phyloP scores from a whole-genome alignment of 192 early-diverging fungal genomes.

The Coemansia sp. region DNA sequence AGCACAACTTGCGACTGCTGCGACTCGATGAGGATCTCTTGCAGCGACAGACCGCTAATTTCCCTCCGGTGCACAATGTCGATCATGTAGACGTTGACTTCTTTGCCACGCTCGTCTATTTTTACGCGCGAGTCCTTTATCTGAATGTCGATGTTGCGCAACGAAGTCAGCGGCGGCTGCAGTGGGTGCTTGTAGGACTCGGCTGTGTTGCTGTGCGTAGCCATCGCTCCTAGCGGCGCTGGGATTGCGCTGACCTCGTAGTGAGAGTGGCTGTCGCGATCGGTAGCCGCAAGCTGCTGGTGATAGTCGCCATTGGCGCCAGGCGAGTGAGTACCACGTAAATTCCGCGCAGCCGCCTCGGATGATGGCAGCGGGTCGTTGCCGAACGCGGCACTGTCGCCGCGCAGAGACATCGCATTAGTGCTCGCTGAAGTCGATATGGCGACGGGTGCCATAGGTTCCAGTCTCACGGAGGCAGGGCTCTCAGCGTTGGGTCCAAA shows the following conservation, averaged over 20 bases:
- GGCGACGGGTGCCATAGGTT: background rate
- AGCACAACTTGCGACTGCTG: slow-evolving; percentile 55
- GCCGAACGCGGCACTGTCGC: background rate
- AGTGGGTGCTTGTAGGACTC: slow-evolving; percentile 5
- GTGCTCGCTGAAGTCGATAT: background rate
- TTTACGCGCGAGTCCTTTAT: slow-evolving; percentile 61
- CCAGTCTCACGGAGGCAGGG: background rate
- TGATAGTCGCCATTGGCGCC: background rate
- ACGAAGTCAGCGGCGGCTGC: slow-evolving; percentile 41
- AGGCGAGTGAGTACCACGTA: background rate
- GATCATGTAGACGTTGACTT: slow-evolving; percentile 60
- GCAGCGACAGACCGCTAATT: slow-evolving; percentile 47
- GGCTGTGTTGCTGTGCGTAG: background rate
- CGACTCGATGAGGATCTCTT: slow-evolving; percentile 48
- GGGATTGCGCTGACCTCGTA: background rate
- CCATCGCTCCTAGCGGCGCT: background rate
- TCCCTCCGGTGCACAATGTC: slow-evolving; percentile 43
- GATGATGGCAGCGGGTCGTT: background rate
- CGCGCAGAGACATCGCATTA: background rate
- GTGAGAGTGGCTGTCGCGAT: background rate
- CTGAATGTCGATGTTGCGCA: slow-evolving; percentile 51
- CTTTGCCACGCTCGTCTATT: slow-evolving; percentile 76
- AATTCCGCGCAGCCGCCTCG: background rate
- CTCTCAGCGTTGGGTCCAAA: slow-evolving; percentile 6
- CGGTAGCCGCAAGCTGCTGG: background rate